Base-by-base conservation (phyloP, 177 flowering plant species). In the Vitis hybrid region DNA sequence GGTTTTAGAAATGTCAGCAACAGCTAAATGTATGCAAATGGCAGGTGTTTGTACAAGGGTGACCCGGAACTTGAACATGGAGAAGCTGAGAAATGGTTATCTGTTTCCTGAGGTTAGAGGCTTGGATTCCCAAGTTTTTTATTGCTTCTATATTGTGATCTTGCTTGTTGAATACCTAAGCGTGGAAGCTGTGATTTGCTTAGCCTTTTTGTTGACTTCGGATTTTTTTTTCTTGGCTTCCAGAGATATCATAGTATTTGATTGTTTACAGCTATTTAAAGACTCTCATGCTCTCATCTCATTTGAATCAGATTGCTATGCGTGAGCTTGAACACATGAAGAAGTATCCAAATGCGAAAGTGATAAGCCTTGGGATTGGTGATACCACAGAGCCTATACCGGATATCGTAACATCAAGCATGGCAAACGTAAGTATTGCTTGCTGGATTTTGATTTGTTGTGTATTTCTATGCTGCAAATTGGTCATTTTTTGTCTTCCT, bases 301-400 rank as follows among this genome's bases (percentile, higher is more conserved):
- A 55, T n/a, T 76, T 59, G 66, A 18, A 11, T 30, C 81, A 91
- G 97, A 88, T 91, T 32, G 56, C 74, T 4, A 65, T n/a, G 61
- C 72, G 82, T 11, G 78, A 81, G 81, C 49, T 69, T 59, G 76
- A 68, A 53, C 91, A 91, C 69, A 41, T 78, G n/a, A 63, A 69
- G 63, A 86, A 85, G 83, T 77, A 82, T 70, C 97, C 93, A 46
- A 74, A 87, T 83, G 93, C 91, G 50, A 78, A 88, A 70, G 20
- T 90, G 66, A 91, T 90, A 51, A 87, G 85, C 79, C 91, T 91
- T 65, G 94, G 94, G 49, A 79, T 90, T 73, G 97, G 97, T 65
- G 91, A 90, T 64, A 90, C 97, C 21, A 88, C 90, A 3, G 78
- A 88, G 75, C 94, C 97, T 21, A 74, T 90, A 46, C 93, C 94